A percentile compares a stretch with the other conserved stretches of the same genome.
Conservation (phyloP, 352 stramenopile species). For the Pythium dissotocum region DNA sequence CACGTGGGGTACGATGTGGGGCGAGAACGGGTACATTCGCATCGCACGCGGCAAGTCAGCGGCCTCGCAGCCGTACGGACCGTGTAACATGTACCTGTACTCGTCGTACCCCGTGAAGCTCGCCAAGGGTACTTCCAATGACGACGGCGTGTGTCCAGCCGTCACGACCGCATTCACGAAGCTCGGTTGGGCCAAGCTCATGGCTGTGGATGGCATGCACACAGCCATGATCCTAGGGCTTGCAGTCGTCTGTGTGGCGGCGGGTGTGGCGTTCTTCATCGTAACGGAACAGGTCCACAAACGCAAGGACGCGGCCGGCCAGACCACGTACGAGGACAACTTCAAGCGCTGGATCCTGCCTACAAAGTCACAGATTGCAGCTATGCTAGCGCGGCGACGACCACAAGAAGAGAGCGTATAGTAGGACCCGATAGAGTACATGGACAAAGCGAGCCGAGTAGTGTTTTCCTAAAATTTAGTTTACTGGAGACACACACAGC, state of each 20-base stretch:
- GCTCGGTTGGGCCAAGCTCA: constrained; percentile 38
- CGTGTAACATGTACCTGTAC: constrained; percentile 79
- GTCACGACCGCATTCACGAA: constrained; percentile 32
- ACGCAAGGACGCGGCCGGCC: constrained; percentile 38
- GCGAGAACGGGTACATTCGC: constrained; percentile 80
- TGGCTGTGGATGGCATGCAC: constrained; percentile 42
- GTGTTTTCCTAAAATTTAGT: constrained; percentile 7
- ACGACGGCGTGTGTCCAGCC: constrained; percentile 40
- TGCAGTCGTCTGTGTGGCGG: constrained; percentile 34
- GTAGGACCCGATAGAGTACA: not conserved
- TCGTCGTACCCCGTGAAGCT: constrained; percentile 71
- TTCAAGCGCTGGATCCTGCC: constrained; percentile 69
- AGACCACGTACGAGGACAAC: constrained; percentile 53
- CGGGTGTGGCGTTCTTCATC: constrained; percentile 47
- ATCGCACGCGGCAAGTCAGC: constrained; percentile 46
- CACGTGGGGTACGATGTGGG: constrained; percentile 90
- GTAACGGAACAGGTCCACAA: constrained; percentile 49
- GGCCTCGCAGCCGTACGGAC: constrained; percentile 33
- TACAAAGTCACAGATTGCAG: constrained; percentile 60
- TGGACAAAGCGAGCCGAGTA: not conserved
- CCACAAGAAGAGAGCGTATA: constrained; percentile 28
- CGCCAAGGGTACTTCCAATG: constrained; percentile 16
- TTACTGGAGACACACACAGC: constrained; percentile 9
- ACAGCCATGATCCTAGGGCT: constrained; percentile 46
- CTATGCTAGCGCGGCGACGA: constrained; percentile 22